Percentiles rank a stretch among this genome's conserved stretches.
These are phyloP conservation scores for Schoenoplectus triqueter DNA, from an alignment of 202 grass and related monocot genomes.

Conservation along the genomic window DNA sequence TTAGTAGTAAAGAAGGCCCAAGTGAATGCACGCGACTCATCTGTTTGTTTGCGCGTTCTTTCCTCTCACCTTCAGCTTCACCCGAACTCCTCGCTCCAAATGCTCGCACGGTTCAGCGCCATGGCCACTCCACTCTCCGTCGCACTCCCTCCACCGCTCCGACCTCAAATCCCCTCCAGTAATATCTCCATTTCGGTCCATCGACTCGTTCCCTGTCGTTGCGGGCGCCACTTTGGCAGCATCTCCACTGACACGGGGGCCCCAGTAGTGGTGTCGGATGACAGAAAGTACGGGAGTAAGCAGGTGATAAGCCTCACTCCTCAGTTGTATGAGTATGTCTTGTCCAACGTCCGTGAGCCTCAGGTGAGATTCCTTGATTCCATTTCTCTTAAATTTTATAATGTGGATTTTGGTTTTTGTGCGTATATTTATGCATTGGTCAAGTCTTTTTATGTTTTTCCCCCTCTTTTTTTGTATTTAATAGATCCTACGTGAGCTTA, in stretches of 20 bases:
- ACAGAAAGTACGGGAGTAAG: conserved; percentile 66
- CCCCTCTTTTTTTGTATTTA: not conserved
- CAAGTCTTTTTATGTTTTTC: not conserved
- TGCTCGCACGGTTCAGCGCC: not conserved
- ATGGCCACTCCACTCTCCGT: not conserved
- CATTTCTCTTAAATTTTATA: not conserved
- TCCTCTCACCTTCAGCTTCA: not conserved
- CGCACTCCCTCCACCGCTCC: not conserved
- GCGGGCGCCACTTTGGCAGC: not conserved
- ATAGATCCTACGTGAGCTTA: conserved; percentile 79
- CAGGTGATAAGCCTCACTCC: conserved; percentile 63
- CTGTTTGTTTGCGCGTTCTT: not conserved
- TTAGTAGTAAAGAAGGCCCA: not conserved
- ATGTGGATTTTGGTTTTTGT: not conserved
- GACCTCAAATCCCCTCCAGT: not conserved
- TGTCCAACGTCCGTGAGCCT: conserved; percentile 84
- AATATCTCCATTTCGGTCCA: conserved; percentile 26
- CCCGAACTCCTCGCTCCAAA: not conserved
- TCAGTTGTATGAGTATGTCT: conserved; percentile 68
- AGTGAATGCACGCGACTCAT: not conserved
- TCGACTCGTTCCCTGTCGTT: conserved; percentile 39
- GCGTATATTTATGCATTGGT: not conserved
- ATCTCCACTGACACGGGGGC: conserved; percentile 2
- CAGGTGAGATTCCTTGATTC: conserved; percentile 44
- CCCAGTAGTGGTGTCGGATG: conserved; percentile 51